phyloP scores from a whole-genome alignment of 2,329 filamentous ascomycete genomes.

The Fusarium xylarioides region DNA sequence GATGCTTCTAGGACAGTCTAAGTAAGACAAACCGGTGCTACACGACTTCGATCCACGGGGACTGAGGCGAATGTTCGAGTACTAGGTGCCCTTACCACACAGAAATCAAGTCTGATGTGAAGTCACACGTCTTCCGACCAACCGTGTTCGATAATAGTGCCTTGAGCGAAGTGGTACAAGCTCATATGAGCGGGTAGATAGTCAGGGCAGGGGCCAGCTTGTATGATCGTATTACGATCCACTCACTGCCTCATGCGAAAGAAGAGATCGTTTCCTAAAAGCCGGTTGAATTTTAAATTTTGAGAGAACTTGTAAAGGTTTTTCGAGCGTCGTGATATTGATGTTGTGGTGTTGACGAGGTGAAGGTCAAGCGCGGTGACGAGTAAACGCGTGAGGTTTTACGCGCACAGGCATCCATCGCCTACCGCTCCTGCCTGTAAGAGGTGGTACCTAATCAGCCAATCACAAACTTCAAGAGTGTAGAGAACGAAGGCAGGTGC shows the following conservation, averaged over 20 bases:
- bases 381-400: conserved; percentile 32
- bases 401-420: conserved; percentile 17
- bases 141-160: neutral
- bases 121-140: conserved; percentile 8
- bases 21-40: neutral
- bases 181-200: conserved; percentile 22
- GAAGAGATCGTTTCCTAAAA: conserved; percentile 20
- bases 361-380: neutral
- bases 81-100: neutral
- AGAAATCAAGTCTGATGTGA: neutral
- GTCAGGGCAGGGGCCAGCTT: conserved; percentile 3
- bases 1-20: neutral
- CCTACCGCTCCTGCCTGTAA: conserved; percentile 14
- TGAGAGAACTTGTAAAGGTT: neutral
- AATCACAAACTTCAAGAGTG: conserved; percentile 15
- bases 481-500: neutral
- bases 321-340: neutral
- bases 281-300: neutral
- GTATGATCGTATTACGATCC: conserved; percentile 18
- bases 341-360: neutral
- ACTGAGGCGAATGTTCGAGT: neutral
- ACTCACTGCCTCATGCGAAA: conserved; percentile 22
- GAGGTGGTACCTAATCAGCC: neutral
- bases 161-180: conserved; percentile 23
- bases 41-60: neutral